Conservation (phyloP, 2,329 filamentous ascomycete species). For the Clarireedia homoeocarpa region DNA sequence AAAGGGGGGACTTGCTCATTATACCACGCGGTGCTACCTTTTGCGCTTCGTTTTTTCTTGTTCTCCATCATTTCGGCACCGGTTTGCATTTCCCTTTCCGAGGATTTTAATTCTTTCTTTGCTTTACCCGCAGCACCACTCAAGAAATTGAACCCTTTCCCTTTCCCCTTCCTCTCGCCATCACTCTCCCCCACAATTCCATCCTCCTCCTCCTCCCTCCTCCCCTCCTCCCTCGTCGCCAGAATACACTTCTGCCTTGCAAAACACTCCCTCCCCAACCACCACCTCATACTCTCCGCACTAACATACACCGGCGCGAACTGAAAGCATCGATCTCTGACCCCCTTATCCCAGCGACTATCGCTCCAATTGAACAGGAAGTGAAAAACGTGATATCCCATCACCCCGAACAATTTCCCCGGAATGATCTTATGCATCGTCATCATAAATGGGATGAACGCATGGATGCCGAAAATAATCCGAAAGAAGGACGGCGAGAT, state of each 20-base stretch:
- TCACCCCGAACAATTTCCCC: constrained; percentile 61
- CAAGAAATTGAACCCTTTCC: background rate
- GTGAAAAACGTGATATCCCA: constrained; percentile 84
- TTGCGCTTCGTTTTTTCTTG: constrained; percentile 23
- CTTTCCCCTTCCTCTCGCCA: background rate
- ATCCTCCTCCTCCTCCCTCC: constrained; percentile 46
- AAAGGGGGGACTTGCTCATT: constrained; percentile 71
- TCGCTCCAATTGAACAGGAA: constrained; percentile 89
- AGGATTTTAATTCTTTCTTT: constrained; percentile 1
- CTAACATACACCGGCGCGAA: constrained; percentile 88
- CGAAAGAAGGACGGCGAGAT: constrained; percentile 72
- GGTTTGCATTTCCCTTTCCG: constrained; percentile 24
- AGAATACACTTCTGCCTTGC: constrained; percentile 80
- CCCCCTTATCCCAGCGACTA: constrained; percentile 69
- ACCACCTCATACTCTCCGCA: constrained; percentile 89
- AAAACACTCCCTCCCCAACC: constrained; percentile 84
- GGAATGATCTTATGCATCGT: constrained; percentile 63
- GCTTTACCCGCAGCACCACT: background rate
- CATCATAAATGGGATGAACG: constrained; percentile 94
- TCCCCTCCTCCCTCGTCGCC: constrained; percentile 64
- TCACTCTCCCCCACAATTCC: constrained; percentile 26
- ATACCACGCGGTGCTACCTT: constrained; percentile 67
- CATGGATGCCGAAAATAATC: constrained; percentile 81
- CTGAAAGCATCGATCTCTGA: constrained; percentile 79
- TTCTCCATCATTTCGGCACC: constrained; percentile 24